Evolutionary conservation across 495 filamentous ascomycete genomes (phyloP), one percentile per base, ranked within the genome.

Genomic region (Podospora anserina): DNA sequence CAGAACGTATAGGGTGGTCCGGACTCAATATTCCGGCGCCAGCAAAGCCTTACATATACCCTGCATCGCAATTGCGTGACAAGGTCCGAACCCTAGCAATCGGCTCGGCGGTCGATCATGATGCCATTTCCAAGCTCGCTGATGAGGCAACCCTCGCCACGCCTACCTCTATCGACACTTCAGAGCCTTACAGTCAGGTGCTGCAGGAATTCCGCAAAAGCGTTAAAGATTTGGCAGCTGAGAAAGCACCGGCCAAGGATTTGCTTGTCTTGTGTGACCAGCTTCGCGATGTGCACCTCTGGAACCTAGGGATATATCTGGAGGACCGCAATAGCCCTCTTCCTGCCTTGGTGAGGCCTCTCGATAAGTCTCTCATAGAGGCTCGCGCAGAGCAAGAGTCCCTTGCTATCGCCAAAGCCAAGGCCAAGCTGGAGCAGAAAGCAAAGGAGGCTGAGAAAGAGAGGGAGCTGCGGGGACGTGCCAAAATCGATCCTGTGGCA

Each of bases 281-380:
- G 4, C 79, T 93, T 30, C 87, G 91, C 34, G 87, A 92, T 69
- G 71, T 83, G 13, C 82, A 88, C 61, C 85, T 93, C 60, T 90
- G 88, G 76, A 80, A 88, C 61, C 77, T 90, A 4, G 89, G 84
- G 53, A 85, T 93, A 66, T 90, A 91, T 69, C 87, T 93, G 30
- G 91, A 93, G 75, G 91, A 93, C 71, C 87, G 89, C 5, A 66
- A 71, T 20, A 61, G 63, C 28, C 82, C 64, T 79, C 79, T 56
- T 85, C 88, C 0, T 88, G 90, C 16, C 80, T 91, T 16, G 83
- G 92, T 58, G 87, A 89, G 56, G 86, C 87, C 11, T 80, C 73
- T 79, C 34, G 87, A 88, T 18, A 81, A 80, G 23, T 85, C 86
- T 44, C 81, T 93, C 57, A 75, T 86, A 56, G 86, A 87, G 49